phyloP scores from a whole-genome alignment of 2,329 filamentous ascomycete species.

The Cytospora schulzeri region DNA sequence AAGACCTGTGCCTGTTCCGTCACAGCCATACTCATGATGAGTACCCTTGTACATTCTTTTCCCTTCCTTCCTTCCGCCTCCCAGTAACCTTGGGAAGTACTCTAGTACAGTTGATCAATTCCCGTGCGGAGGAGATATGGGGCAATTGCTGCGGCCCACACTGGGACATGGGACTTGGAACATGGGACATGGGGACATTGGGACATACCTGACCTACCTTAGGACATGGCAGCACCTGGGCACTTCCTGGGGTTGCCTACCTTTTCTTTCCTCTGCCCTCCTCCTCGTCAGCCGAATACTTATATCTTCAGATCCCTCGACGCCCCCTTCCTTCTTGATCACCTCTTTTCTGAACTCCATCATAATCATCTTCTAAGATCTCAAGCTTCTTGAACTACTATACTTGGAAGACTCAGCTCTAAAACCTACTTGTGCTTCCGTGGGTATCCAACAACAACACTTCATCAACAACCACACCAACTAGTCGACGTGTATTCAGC shows the following conservation, averaged over 20 bases:
- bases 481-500: neutral
- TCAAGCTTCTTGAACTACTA: neutral
- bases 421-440: neutral
- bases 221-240: constrained; percentile 3
- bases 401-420: neutral
- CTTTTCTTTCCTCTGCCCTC: constrained; percentile 2
- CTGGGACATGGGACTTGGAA: neutral
- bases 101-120: neutral
- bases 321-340: constrained; percentile 8
- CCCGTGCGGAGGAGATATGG: constrained; percentile 1
- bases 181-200: neutral
- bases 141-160: constrained; percentile 1
- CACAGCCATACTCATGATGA: neutral
- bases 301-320: constrained; percentile 20
- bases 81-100: neutral
- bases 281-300: constrained; percentile 14
- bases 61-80: constrained; percentile 2
- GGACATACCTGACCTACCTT: neutral
- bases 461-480: constrained; percentile 3
- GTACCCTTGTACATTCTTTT: neutral
- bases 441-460: neutral
- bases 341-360: constrained; percentile 6
- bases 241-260: constrained; percentile 10
- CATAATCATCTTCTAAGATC: neutral
- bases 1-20: neutral